Evolutionary conservation across 176 grass and related monocot species (phyloP).

Genomic region (Chloris gayana): DNA sequence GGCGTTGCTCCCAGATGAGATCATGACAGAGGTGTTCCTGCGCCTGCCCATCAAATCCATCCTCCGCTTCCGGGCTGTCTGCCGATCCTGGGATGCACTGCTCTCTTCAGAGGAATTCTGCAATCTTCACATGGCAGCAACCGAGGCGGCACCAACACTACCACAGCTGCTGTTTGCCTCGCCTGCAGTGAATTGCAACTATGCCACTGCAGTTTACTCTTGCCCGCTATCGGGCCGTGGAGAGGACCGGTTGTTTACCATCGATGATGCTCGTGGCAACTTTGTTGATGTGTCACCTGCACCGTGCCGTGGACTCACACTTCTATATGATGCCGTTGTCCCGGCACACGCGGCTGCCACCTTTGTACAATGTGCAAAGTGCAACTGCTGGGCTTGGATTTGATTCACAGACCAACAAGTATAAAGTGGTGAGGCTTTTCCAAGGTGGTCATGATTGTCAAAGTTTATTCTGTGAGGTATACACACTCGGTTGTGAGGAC

Average conservation of each 20-base stretch:
- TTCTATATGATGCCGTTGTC: neutral
- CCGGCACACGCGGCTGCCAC: neutral
- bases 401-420: neutral
- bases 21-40: conserved; percentile 29
- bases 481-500: neutral
- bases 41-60: conserved; percentile 26
- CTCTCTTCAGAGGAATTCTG: conserved; percentile 30
- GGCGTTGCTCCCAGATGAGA: neutral
- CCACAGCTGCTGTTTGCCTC: neutral
- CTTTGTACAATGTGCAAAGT: neutral
- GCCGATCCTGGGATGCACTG: conserved; percentile 16
- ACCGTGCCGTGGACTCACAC: conserved; percentile 25
- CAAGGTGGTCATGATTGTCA: neutral
- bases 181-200: neutral
- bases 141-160: neutral
- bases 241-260: neutral
- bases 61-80: neutral
- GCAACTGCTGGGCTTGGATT: conserved; percentile 25
- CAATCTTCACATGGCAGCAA: neutral
- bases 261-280: neutral
- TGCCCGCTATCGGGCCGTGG: neutral
- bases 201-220: neutral
- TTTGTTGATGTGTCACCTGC: neutral
- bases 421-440: conserved; percentile 39
- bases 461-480: neutral